Evolutionary conservation across 2,329 filamentous ascomycete species (phyloP).

Genomic region (Venturia aucupariae): DNA sequence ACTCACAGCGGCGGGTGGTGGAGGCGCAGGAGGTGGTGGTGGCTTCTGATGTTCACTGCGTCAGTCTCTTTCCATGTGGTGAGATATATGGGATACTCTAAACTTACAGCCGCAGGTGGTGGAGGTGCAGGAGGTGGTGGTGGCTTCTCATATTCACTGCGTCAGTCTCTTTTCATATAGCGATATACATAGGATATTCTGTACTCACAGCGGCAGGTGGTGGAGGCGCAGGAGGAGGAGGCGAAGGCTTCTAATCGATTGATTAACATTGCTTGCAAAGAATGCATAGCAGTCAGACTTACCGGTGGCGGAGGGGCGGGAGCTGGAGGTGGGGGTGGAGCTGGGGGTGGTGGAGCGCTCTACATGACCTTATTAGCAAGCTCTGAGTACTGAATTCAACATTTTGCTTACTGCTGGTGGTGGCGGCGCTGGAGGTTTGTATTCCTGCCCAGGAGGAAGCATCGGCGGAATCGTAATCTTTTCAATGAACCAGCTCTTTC

Average conservation of each 20-base stretch:
- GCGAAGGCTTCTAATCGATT: not conserved
- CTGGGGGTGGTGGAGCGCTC: not conserved
- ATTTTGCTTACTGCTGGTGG: not conserved
- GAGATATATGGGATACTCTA: not conserved
- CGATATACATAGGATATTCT: not conserved
- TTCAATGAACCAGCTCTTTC: conserved; percentile 17
- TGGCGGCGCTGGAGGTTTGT: not conserved
- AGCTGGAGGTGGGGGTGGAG: not conserved
- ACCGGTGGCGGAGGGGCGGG: not conserved
- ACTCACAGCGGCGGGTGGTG: not conserved
- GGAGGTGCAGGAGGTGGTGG: not conserved
- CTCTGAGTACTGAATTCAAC: not conserved
- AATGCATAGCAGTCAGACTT: not conserved
- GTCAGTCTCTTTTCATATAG: not conserved
- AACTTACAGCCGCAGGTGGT: not conserved
- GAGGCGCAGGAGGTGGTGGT: not conserved
- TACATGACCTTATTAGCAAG: not conserved
- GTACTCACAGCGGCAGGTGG: not conserved
- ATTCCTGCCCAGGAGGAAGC: conserved; percentile 4
- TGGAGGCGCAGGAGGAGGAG: not conserved
- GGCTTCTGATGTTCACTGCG: not conserved
- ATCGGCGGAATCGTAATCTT: conserved; percentile 14
- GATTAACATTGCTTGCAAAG: not conserved
- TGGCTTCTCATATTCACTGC: not conserved
- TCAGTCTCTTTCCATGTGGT: not conserved